Base-by-base conservation (phyloP, 2,329 filamentous ascomycete species). In the Rhinocladiella similis region DNA sequence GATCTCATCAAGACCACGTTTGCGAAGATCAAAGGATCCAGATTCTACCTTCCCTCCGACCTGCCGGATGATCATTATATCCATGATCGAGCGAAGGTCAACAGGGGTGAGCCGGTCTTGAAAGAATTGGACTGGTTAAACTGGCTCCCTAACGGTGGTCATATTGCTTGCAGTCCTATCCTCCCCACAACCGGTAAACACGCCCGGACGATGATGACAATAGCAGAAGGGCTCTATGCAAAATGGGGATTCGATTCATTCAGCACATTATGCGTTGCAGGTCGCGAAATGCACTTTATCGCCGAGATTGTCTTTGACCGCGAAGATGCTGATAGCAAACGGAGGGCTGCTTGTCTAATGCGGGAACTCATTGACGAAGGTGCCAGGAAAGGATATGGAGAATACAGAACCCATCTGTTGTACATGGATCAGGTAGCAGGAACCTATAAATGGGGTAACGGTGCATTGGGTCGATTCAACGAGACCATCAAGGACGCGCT, bases 211-310 rank as follows among this genome's bases (percentile, higher is more conserved):
- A 72, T 79, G 54, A 77, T 79, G 63, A 67, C 70, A 13, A 78
- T 81, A 53, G 79, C 77, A 1, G 70, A 71, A 45, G 61, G 69
- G 3, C 73, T 79, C 50, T 77, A 80, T 64, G 63, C 68, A 6
- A 72, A 79, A 57, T 70, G 72, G 41, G 76, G 77, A 1, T 73
- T 82, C 49, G 79, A 83, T 61, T 75, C 80, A 41, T 77, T 82
- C 55, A 74, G 75, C 2, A 78, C 77, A 1, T 77, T 82, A 48
- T 74, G 73, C 48, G 74, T 83, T 3, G 78, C 77, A 13, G 73
- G 76, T 56, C 72, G 80, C 9, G 79, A 83, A 66, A 81, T 83
- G 73, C 80, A 82, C 65, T 76, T 81, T 63, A 83, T 83, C 56
- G 75, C 80, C 3, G 78, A 78, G 56, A 77, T 83, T 39, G 73